Percentiles rank a stretch among this genome's conserved stretches.
These are phyloP conservation scores for Exobasidium cylindrosporum DNA, from an alignment of 1,284 basidiomycete species.

Conservation along the genomic window DNA sequence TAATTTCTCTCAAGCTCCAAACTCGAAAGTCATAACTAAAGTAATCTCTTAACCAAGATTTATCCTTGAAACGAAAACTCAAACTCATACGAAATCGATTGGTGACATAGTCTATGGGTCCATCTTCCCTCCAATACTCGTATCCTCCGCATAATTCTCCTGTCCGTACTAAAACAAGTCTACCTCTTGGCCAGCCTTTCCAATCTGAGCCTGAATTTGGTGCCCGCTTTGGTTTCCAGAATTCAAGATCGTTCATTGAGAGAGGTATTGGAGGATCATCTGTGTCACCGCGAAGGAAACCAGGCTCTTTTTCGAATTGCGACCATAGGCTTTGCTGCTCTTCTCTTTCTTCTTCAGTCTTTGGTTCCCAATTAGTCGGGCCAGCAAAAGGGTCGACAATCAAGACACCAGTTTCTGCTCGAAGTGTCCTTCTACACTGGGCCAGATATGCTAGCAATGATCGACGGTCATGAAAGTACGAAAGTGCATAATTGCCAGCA, in stretches of 20 bases:
- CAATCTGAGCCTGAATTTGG: background rate
- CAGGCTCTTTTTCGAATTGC: slow-evolving; percentile 21
- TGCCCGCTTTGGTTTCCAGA: slow-evolving; percentile 2
- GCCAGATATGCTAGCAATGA: slow-evolving; percentile 31
- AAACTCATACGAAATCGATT: slow-evolving; percentile 47
- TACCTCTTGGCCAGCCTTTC: slow-evolving; percentile 36
- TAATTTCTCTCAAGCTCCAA: slow-evolving; percentile 36
- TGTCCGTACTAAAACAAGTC: slow-evolving; percentile 35
- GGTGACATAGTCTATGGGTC: slow-evolving; percentile 37
- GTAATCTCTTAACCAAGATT: slow-evolving; percentile 38
- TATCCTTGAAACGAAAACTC: slow-evolving; percentile 35
- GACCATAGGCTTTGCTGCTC: slow-evolving; percentile 25
- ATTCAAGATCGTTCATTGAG: background rate
- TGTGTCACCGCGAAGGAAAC: slow-evolving; percentile 18
- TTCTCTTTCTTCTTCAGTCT: slow-evolving; percentile 4
- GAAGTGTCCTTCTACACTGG: slow-evolving; percentile 23
- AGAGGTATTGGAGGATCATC: slow-evolving; percentile 8
- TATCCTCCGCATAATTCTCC: slow-evolving; percentile 30
- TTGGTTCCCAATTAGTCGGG: slow-evolving; percentile 26
- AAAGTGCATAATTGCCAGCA: slow-evolving; percentile 45
- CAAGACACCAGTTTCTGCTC: slow-evolving; percentile 37
- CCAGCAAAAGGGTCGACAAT: slow-evolving; percentile 47
- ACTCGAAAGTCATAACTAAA: slow-evolving; percentile 45
- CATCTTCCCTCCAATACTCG: slow-evolving; percentile 50
- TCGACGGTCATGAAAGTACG: slow-evolving; percentile 41